Conservation (phyloP, 306 rosid genomes). For the Canavalia ensiformis region DNA sequence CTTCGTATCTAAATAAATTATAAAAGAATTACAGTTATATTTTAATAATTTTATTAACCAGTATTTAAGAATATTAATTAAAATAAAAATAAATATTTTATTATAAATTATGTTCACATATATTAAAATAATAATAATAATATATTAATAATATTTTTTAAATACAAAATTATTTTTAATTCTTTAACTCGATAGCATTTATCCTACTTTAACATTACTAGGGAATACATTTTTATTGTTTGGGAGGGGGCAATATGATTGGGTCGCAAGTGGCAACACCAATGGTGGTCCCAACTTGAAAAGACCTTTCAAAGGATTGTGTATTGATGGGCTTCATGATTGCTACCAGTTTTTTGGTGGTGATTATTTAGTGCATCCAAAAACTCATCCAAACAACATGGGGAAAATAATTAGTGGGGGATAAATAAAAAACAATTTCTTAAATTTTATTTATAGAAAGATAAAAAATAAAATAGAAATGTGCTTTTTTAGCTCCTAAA, state of each 20-base stretch:
- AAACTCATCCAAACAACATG: not conserved
- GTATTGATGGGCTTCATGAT: constrained; percentile 46
- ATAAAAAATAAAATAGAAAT: not conserved
- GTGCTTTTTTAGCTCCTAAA: not conserved
- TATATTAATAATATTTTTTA: no score
- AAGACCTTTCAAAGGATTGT: constrained; percentile 32
- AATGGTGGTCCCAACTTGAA: constrained; percentile 34
- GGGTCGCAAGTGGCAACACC: constrained; percentile 2
- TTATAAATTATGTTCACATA: no score
- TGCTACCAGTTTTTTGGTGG: not conserved
- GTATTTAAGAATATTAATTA: no score
- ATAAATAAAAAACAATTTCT: not conserved
- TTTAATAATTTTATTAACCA: no score
- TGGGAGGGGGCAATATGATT: constrained; percentile 7
- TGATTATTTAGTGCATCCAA: not conserved
- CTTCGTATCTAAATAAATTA: no score
- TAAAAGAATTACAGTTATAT: no score
- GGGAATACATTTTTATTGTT: not conserved
- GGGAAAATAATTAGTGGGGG: not conserved
- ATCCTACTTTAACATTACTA: not conserved
- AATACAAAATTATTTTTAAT: no score
- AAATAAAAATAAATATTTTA: no score
- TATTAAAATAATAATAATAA: no score
- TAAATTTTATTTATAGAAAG: not conserved
- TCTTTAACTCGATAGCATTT: no score